Conservation (phyloP, 2,329 filamentous ascomycete genomes). For the Sporothrix luriei region DNA sequence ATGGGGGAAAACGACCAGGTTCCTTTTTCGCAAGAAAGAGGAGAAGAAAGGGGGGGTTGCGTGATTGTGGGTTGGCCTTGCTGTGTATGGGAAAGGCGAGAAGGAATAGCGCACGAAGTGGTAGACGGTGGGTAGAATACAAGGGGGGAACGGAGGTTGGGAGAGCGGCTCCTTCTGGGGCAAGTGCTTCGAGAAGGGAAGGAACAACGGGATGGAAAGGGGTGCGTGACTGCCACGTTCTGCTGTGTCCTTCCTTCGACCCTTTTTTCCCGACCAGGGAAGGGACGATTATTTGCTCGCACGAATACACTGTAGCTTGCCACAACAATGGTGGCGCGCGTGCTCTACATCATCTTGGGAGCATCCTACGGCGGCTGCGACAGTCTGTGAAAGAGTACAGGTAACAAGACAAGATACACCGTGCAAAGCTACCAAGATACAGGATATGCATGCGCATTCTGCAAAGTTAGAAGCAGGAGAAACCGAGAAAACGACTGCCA, state of each 20-base stretch:
- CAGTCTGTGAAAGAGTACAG: background rate
- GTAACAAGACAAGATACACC: background rate
- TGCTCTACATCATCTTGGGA: background rate
- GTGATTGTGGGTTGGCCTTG: background rate
- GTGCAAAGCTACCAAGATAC: background rate
- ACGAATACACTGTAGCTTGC: background rate
- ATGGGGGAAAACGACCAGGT: slow-evolving; percentile 11
- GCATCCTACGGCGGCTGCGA: too few species aligned
- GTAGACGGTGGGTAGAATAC: slow-evolving; percentile 12
- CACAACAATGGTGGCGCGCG: slow-evolving; percentile 2
- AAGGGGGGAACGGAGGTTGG: background rate
- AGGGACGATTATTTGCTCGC: slow-evolving; percentile 18
- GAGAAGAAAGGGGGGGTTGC: slow-evolving; percentile 16
- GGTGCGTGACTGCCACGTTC: slow-evolving; percentile 33
- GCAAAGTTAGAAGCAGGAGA: background rate
- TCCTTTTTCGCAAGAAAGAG: slow-evolving; percentile 20
- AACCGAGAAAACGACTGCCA: background rate
- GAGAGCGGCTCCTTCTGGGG: slow-evolving; percentile 26
- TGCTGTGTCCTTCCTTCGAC: background rate
- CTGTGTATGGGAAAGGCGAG: slow-evolving; percentile 18
- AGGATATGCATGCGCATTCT: background rate
- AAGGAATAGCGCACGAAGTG: background rate
- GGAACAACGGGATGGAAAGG: slow-evolving; percentile 31
- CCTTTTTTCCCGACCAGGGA: slow-evolving; percentile 2
- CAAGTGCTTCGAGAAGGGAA: slow-evolving; percentile 35